A percentile compares a stretch with the other conserved stretches of the same genome.
These are phyloP conservation scores for Cyberlindnera mycetangii DNA, from an alignment of 805 yeast species.

Conservation along the genomic window DNA sequence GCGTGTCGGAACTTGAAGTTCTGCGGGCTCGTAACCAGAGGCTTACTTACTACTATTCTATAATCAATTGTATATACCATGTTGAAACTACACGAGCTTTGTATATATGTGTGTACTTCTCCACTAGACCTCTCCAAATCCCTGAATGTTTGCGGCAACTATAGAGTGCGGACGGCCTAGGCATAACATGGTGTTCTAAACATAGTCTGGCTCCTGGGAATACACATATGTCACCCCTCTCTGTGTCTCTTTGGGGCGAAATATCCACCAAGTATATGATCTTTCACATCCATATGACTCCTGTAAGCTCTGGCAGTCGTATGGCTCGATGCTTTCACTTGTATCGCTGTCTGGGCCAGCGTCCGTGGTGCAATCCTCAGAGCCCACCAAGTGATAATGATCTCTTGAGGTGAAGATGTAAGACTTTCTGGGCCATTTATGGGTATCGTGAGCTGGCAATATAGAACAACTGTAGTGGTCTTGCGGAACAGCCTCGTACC, in stretches of 20 bases:
- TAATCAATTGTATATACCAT: no score
- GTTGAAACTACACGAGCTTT: no score
- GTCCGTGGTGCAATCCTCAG: background rate
- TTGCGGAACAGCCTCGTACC: background rate
- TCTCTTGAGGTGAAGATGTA: background rate
- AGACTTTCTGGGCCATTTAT: background rate
- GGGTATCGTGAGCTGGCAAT: background rate
- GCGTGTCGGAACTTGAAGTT: background rate
- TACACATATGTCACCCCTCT: background rate
- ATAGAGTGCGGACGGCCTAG: no score
- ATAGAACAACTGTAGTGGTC: background rate
- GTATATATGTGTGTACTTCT: no score
- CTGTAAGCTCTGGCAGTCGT: background rate
- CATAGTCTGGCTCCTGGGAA: background rate
- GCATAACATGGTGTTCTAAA: no score
- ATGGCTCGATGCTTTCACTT: background rate
- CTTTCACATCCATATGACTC: background rate
- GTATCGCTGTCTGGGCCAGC: background rate
- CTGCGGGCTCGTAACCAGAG: no score
- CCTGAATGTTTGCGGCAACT: no score
- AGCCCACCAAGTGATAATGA: background rate
- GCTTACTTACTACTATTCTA: no score
- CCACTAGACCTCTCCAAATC: no score
- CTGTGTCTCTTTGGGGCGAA: background rate
- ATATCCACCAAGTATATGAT: conserved; percentile 1